These are phyloP conservation scores for Vanderwaltozyma yarrowii DNA, from an alignment of 805 yeast genomes.

Conservation along the genomic window DNA sequence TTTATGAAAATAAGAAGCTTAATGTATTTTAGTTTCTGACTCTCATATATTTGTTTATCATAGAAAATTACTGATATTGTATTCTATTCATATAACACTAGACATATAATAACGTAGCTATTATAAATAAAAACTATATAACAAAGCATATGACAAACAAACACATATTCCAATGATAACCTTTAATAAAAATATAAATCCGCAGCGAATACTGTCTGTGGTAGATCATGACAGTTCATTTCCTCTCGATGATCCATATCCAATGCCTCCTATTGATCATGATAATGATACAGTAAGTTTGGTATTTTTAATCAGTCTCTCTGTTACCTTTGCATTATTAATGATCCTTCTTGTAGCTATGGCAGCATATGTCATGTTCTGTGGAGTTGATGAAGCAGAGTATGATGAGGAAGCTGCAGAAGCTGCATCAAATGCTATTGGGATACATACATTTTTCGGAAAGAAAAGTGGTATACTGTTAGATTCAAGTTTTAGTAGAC, in stretches of 20 bases:
- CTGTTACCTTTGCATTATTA: constrained; percentile 27
- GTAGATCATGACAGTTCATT: background rate
- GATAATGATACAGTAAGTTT: constrained; percentile 25
- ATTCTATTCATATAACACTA: too few species aligned
- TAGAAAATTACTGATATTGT: too few species aligned
- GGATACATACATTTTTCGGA: constrained; percentile 16
- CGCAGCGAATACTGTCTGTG: background rate
- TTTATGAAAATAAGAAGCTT: too few species aligned
- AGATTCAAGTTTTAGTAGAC: constrained; percentile 23
- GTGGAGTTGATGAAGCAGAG: constrained; percentile 25
- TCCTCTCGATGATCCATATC: constrained; percentile 10
- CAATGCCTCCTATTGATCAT: constrained; percentile 16
- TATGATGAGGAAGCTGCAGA: constrained; percentile 23
- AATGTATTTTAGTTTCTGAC: too few species aligned
- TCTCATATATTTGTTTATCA: too few species aligned
- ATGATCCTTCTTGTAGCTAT: constrained; percentile 24
- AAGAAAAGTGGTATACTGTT: constrained; percentile 20
- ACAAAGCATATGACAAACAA: too few species aligned
- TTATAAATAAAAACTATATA: too few species aligned
- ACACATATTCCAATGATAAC: background rate
- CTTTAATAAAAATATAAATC: background rate
- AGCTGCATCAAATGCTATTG: constrained; percentile 5
- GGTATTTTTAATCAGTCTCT: constrained; percentile 26
- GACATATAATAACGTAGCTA: too few species aligned
- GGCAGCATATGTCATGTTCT: constrained; percentile 27